phyloP scores from a whole-genome alignment of 2,329 filamentous ascomycete species.

The Didymella exigua region DNA sequence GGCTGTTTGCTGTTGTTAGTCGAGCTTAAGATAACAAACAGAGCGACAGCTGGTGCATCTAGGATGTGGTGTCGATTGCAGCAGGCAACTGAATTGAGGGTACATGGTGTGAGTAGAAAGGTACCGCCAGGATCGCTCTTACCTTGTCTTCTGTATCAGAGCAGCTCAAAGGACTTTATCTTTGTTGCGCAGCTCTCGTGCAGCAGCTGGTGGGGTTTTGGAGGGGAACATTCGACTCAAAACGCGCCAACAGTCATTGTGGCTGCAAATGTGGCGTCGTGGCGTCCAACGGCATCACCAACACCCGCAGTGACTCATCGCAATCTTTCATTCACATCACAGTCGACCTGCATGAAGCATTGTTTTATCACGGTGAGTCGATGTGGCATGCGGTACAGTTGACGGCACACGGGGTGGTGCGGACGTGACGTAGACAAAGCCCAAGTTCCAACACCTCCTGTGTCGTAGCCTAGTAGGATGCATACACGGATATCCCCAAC shows the following conservation, averaged over 20 bases:
- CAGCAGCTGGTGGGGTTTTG: constrained; percentile 24
- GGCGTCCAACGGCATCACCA: neutral
- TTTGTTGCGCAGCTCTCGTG: constrained; percentile 20
- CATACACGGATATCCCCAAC: too few relatives aligned
- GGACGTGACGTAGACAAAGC: too few relatives aligned
- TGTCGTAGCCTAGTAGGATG: too few relatives aligned
- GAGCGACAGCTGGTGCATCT: neutral
- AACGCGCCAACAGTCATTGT: constrained; percentile 25
- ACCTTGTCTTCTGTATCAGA: neutral
- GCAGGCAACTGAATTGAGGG: neutral
- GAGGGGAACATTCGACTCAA: constrained; percentile 34
- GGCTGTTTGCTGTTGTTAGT: constrained; percentile 14
- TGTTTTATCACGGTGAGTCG: neutral
- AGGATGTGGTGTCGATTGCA: neutral
- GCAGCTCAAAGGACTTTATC: neutral
- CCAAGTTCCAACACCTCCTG: too few relatives aligned
- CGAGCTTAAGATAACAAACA: constrained; percentile 4
- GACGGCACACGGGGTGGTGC: too few relatives aligned
- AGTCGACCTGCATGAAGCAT: neutral
- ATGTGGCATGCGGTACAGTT: too few relatives aligned
- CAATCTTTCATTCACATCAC: neutral
- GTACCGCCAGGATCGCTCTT: neutral
- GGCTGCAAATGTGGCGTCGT: constrained; percentile 1
- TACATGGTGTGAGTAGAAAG: neutral
- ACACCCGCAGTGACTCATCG: neutral